Evolutionary conservation across 352 stramenopile genomes (phyloP).

Genomic region (Saprolegnia diclina): DNA sequence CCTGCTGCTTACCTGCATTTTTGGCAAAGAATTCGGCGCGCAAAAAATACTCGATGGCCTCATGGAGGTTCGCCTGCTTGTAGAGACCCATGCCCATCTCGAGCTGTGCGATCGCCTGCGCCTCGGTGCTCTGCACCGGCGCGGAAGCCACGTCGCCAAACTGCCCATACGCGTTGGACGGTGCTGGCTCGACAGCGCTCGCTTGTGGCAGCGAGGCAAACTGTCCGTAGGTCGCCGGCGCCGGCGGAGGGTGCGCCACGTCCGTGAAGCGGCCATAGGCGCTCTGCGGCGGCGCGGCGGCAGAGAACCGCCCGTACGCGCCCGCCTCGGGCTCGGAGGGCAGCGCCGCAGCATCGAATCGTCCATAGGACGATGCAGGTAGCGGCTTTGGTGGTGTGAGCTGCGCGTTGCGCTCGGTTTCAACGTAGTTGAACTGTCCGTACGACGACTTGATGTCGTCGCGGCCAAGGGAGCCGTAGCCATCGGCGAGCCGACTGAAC

Average conservation of each 20-base stretch:
- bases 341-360: neutral
- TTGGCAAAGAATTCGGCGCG: conserved; percentile 53
- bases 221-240: neutral
- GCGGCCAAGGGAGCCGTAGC: neutral
- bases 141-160: neutral
- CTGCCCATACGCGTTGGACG: conserved; percentile 11
- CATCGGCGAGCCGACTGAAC: neutral
- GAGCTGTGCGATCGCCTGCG: conserved; percentile 46
- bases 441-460: conserved; percentile 4
- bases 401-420: neutral
- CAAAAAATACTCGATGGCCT: conserved; percentile 58
- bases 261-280: conserved; percentile 19
- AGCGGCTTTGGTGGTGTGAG: neutral
- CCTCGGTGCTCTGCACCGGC: neutral
- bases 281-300: neutral
- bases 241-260: neutral
- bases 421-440: neutral
- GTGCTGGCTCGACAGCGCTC: neutral
- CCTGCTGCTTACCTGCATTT: conserved; percentile 20
- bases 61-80: conserved; percentile 57
- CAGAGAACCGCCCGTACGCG: neutral
- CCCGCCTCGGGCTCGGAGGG: neutral
- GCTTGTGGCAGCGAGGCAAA: neutral
- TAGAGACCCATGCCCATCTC: conserved; percentile 75
- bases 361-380: neutral